Evolutionary conservation across 2,329 filamentous ascomycete genomes (phyloP), one percentile per base, ranked within the genome.

Genomic region (Cladobotryum protrusum): DNA sequence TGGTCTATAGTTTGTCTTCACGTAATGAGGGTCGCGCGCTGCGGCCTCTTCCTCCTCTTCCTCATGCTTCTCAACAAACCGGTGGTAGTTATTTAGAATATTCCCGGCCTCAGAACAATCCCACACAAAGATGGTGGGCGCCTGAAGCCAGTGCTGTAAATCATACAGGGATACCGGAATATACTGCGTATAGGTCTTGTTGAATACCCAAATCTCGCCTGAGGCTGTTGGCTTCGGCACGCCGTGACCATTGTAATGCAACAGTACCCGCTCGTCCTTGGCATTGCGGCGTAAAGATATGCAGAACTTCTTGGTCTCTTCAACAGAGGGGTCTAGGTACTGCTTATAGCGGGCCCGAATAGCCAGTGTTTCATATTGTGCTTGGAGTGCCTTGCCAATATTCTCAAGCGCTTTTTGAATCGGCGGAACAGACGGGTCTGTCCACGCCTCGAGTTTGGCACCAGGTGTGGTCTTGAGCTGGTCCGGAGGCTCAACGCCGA

Each of bases 201-300:
- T 99, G 68, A 99, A 99, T 5, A 97, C 95, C 93, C 93, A 99
- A 17, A 99, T 95, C 67, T 99, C 93, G 13, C 93, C 93, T 4
- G 92, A 96, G 3, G 87, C 83, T 1, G 93, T 99, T 3, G 93
- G 93, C 62, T 96, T 89, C 1, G 93, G 93, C 11, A 99, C 93
- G 43, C 93, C 93, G 67, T 99, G 93, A 14, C 93, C 93, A 61
- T 99, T 99, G 75, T 99, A 99, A 66, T 99, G 93, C 61, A 99
- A 89, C n/a, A 99, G 74, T 2, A 99, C 89, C 45, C 93, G 79
- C 72, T 99, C 93, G 52, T 96, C 91, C 67, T 96, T 96, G 44
- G 93, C 92, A 63, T 95, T 96, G 54, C 90, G 81, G 32, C 93
- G 82, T 29, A 97, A 74, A 0, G 89, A 95, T 47, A 89, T 85